Percentiles rank a stretch among this genome's conserved stretches.
Conservation (phyloP, 2,329 filamentous ascomycete species). For the Neodidymelliopsis sp. region DNA sequence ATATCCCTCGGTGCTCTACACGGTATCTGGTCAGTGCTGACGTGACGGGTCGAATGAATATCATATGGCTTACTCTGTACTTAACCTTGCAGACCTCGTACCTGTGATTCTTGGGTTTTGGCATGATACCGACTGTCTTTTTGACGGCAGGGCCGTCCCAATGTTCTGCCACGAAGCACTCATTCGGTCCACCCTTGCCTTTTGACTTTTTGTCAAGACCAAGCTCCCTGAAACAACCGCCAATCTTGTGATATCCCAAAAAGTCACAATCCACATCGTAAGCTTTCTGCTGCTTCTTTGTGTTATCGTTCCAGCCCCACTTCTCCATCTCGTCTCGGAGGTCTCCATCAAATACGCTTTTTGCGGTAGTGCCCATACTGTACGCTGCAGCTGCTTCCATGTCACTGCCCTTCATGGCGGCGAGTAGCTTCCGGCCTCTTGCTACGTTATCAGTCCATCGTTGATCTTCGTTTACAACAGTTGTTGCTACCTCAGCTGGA, state of each 20-base stretch:
- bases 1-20: slow-evolving; percentile 15
- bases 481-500: no score
- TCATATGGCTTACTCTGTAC: slow-evolving; percentile 15
- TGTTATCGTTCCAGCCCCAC: slow-evolving; percentile 25
- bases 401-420: slow-evolving; percentile 22
- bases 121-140: background rate
- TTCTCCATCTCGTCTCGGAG: slow-evolving; percentile 9
- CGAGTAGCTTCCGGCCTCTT: slow-evolving; percentile 19
- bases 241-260: slow-evolving; percentile 13
- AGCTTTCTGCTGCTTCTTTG: slow-evolving; percentile 3
- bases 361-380: slow-evolving; percentile 5
- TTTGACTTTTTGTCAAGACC: slow-evolving; percentile 17
- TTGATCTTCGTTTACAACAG: background rate
- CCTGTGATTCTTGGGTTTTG: slow-evolving; percentile 13
- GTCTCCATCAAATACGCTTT: slow-evolving; percentile 17
- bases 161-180: slow-evolving; percentile 27
- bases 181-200: slow-evolving; percentile 19
- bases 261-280: slow-evolving; percentile 19
- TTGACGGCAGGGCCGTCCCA: slow-evolving; percentile 14
- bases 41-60: background rate
- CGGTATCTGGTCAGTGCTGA: background rate
- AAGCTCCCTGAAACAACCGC: slow-evolving; percentile 10
- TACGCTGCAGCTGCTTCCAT: slow-evolving; percentile 16
- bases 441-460: slow-evolving; percentile 4
- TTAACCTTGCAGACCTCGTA: slow-evolving; percentile 28